phyloP scores from a whole-genome alignment of 495 filamentous ascomycete genomes.

The Aspergillus homomorphus region DNA sequence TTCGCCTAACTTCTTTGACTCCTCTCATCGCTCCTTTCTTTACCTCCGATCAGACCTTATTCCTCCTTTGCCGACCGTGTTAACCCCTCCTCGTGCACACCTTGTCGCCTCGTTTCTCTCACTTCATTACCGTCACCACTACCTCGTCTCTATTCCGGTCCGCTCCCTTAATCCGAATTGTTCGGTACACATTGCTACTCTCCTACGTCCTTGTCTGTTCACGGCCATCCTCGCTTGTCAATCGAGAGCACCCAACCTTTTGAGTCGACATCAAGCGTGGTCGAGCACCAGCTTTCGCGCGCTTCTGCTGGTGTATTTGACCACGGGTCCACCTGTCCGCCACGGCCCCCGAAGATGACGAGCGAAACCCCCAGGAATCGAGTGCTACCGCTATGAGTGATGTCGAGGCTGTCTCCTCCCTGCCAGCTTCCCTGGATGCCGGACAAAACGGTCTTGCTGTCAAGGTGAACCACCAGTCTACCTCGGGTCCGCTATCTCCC shows the following conservation, averaged over 20 bases:
- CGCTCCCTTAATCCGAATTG: neutral
- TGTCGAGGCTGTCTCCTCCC: conserved; percentile 43
- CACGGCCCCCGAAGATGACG: conserved; percentile 51
- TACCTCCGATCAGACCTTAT: conserved; percentile 4
- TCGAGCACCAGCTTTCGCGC: conserved; percentile 38
- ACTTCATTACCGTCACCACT: conserved; percentile 8
- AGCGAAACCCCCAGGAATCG: conserved; percentile 42
- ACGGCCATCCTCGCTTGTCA: neutral
- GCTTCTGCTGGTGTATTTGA: conserved; percentile 39
- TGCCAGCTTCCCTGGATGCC: conserved; percentile 45
- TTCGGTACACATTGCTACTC: neutral
- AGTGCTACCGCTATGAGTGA: conserved; percentile 53
- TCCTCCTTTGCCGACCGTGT: conserved; percentile 13
- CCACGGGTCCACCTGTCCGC: conserved; percentile 31
- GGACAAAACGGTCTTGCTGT: conserved; percentile 37
- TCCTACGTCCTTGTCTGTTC: neutral
- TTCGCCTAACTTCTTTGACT: conserved; percentile 8
- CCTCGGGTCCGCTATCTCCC: conserved; percentile 27
- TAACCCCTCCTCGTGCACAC: conserved; percentile 15
- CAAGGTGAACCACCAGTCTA: conserved; percentile 30
- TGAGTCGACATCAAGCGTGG: conserved; percentile 17
- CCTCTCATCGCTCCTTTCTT: conserved; percentile 10
- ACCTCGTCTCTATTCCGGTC: neutral
- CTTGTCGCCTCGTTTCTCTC: conserved; percentile 3
- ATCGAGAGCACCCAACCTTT: neutral